Conservation (phyloP, 2,329 filamentous ascomycete genomes). For the Scopulariopsis brevicaulis region DNA sequence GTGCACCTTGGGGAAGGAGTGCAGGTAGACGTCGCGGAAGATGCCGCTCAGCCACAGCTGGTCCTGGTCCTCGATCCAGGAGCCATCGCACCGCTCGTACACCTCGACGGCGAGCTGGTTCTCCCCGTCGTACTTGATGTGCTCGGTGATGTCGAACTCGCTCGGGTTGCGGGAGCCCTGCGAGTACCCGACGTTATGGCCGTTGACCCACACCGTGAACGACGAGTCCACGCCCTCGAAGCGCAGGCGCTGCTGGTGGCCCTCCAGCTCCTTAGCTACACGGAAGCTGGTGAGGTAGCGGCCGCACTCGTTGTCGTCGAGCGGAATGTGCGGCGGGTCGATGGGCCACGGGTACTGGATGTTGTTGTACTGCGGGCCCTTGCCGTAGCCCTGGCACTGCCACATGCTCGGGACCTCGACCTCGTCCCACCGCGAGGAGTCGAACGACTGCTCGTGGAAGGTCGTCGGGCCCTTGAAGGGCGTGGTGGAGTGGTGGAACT, state of each 20-base stretch:
- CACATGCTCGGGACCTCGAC: conserved; percentile 58
- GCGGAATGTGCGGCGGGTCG: conserved; percentile 52
- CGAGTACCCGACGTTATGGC: conserved; percentile 55
- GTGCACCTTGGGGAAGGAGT: conserved; percentile 44
- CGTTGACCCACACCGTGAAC: conserved; percentile 63
- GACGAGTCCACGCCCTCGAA: conserved; percentile 68
- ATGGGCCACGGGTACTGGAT: conserved; percentile 56
- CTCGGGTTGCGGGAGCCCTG: conserved; percentile 62
- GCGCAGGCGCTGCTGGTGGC: conserved; percentile 51
- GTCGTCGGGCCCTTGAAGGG: conserved; percentile 31
- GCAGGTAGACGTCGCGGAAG: conserved; percentile 57
- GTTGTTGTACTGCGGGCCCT: conserved; percentile 59
- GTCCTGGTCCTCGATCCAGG: conserved; percentile 61
- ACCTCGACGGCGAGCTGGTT: conserved; percentile 56
- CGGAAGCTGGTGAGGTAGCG: conserved; percentile 49
- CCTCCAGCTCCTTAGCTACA: conserved; percentile 32
- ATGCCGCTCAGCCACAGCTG: conserved; percentile 61
- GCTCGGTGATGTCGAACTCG: conserved; percentile 57
- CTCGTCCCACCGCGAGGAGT: conserved; percentile 27
- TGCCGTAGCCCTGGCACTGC: conserved; percentile 58
- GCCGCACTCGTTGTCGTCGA: conserved; percentile 54
- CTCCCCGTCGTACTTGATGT: conserved; percentile 27
- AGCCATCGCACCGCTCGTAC: conserved; percentile 62
- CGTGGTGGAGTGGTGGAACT: conserved; percentile 34
- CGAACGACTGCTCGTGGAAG: conserved; percentile 24